A percentile compares a stretch with the other conserved stretches of the same genome.
Conservation (phyloP, 2,329 filamentous ascomycete genomes). For the Elsinoe australis region DNA sequence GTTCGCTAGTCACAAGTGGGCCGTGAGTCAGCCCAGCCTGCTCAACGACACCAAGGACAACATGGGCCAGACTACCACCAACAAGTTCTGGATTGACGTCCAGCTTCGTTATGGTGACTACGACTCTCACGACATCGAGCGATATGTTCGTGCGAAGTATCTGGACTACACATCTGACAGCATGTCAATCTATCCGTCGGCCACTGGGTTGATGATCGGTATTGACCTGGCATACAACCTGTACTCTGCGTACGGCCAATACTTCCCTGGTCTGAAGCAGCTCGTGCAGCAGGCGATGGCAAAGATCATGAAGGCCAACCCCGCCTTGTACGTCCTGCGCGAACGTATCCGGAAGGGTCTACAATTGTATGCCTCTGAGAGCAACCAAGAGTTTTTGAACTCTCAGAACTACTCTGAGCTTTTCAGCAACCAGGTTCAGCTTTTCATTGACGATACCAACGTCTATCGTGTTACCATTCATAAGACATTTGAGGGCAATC, state of each 20-base stretch:
- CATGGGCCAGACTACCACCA: slow-evolving; percentile 87
- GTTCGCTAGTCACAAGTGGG: slow-evolving; percentile 98
- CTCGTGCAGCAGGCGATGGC: slow-evolving; percentile 97
- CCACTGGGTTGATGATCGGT: slow-evolving; percentile 93
- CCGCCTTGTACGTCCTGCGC: slow-evolving; percentile 86
- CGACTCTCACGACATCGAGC: slow-evolving; percentile 96
- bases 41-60: slow-evolving; percentile 94
- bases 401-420: slow-evolving; percentile 99
- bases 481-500: slow-evolving; percentile 97
- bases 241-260: slow-evolving; percentile 96
- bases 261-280: slow-evolving; percentile 95
- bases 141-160: slow-evolving; percentile 95
- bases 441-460: slow-evolving; percentile 99
- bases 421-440: slow-evolving; percentile 97
- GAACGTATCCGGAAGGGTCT: slow-evolving; percentile 98
- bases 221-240: slow-evolving; percentile 97
- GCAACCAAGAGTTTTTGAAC: slow-evolving; percentile 98
- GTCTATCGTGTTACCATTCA: slow-evolving; percentile 99
- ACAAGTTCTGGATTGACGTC: slow-evolving; percentile 99
- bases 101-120: slow-evolving; percentile 96
- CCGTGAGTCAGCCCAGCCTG: slow-evolving; percentile 85
- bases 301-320: slow-evolving; percentile 99
- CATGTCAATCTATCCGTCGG: slow-evolving; percentile 96
- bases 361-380: slow-evolving; percentile 95
- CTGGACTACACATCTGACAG: slow-evolving; percentile 98